Base-by-base conservation (phyloP, 495 filamentous ascomycete species). In the Annulohypoxylon nitens region DNA sequence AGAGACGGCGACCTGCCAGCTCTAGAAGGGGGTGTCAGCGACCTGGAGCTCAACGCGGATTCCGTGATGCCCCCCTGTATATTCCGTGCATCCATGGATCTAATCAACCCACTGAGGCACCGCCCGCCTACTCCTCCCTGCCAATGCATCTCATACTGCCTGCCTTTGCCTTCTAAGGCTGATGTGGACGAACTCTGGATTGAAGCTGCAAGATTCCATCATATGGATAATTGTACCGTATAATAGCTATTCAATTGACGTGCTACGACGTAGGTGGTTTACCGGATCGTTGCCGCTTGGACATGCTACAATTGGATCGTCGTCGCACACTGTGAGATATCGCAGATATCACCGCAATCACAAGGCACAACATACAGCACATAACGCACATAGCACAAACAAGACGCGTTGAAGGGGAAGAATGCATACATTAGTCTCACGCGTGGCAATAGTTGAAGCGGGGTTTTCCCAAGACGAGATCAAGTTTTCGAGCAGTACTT, bases 121-220 rank as follows among this genome's bases (percentile, higher is more conserved):
- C 30, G 25, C 20, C 14, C 59, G 36, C 39, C 67, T 51, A 8
- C 53, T 67, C 62, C 71, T 66, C 60, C 70, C 43, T 66, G 25
- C 51, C 57, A 26, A 67, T 75, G 72, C 67, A 75, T 48, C 72
- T 68, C 72, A 75, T 74, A 39, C 18, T 71, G 64, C 48, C 18
- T 71, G 64, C 72, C 72, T 71, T 67, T 71, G 64, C 72, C 72
- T 71, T 67, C 67, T 71, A 75, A 75, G 72, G 72, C 72, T 75
- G 72, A 70, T 70, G 53, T 61, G 67, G 72, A 65, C 63, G 58
- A 65, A 67, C 57, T 47, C 18, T 61, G 57, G 57, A 64, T 62
- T 55, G 64, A 68, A 67, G 64, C 72, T 75, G 72, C 67, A 45
- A 70, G 67, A 71, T 75, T 60, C 37, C 41, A 59, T 71, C 43